Evolutionary conservation across 192 early-diverging fungal genomes (phyloP).

Genomic region (Podila epicladia): DNA sequence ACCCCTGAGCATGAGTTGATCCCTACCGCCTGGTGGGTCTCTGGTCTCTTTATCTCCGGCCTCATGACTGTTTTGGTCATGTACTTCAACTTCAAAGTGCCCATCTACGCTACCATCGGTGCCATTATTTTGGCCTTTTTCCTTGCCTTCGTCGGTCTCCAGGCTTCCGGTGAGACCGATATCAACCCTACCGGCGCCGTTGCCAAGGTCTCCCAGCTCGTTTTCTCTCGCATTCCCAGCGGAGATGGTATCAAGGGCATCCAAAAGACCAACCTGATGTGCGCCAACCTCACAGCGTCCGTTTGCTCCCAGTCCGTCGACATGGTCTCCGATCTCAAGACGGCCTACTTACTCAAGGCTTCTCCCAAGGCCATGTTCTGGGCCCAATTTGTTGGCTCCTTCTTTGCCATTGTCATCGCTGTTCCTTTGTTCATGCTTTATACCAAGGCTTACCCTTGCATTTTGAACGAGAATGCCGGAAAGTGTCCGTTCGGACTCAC

Average conservation of each 20-base stretch:
- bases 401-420: slow-evolving; percentile 65
- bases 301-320: slow-evolving; percentile 70
- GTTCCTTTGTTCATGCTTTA: slow-evolving; percentile 70
- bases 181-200: slow-evolving; percentile 73
- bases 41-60: slow-evolving; percentile 60
- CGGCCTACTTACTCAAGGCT: slow-evolving; percentile 70
- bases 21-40: slow-evolving; percentile 62
- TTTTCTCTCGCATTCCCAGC: slow-evolving; percentile 66
- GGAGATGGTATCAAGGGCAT: slow-evolving; percentile 28
- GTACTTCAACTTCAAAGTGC: slow-evolving; percentile 63
- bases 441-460: slow-evolving; percentile 72
- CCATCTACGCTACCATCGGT: slow-evolving; percentile 65
- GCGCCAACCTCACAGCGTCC: slow-evolving; percentile 67
- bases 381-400: slow-evolving; percentile 70
- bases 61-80: slow-evolving; percentile 68
- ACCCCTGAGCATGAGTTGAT: slow-evolving; percentile 60
- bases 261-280: slow-evolving; percentile 67
- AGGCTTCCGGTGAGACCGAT: slow-evolving; percentile 72
- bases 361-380: slow-evolving; percentile 72
- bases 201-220: slow-evolving; percentile 73
- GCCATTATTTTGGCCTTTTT: slow-evolving; percentile 72
- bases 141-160: slow-evolving; percentile 71
- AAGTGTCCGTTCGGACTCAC: slow-evolving; percentile 54
- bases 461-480: slow-evolving; percentile 32
- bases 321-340: slow-evolving; percentile 81